Conservation (phyloP, 495 filamentous ascomycete species). For the Hypoxylon trugodes region DNA sequence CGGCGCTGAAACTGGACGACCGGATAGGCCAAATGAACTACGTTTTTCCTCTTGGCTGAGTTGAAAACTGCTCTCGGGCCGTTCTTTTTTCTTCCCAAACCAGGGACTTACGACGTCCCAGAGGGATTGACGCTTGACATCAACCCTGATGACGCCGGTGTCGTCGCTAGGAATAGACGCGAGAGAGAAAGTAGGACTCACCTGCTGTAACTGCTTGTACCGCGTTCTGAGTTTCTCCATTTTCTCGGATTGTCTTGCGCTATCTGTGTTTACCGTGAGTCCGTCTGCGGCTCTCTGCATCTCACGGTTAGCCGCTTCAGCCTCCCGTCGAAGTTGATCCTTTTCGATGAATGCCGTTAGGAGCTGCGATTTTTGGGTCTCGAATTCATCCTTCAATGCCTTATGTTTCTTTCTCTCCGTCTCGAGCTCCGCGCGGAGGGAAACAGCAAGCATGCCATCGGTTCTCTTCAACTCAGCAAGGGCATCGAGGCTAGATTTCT, state of each 20-base stretch:
- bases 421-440: constrained; percentile 60
- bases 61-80: constrained; percentile 24
- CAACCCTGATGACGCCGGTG: constrained; percentile 27
- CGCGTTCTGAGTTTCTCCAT: constrained; percentile 59
- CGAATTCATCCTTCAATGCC: constrained; percentile 52
- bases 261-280: constrained; percentile 45
- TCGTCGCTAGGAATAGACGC: constrained; percentile 5
- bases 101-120: constrained; percentile 31
- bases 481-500: constrained; percentile 55
- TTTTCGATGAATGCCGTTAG: constrained; percentile 61
- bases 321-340: constrained; percentile 61
- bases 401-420: constrained; percentile 54
- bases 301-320: constrained; percentile 55
- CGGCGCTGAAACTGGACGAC: constrained; percentile 13
- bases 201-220: constrained; percentile 58
- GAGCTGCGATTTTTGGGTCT: constrained; percentile 61
- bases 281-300: constrained; percentile 43
- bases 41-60: constrained; percentile 13
- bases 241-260: constrained; percentile 52
- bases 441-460: constrained; percentile 60
- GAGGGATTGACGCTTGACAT: constrained; percentile 31
- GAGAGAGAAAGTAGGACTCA: constrained; percentile 40
- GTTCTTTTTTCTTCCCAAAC: constrained; percentile 14
- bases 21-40: constrained; percentile 13
- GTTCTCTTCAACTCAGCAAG: constrained; percentile 62